Evolutionary conservation across 352 stramenopile genomes (phyloP), one percentile per base, ranked within the genome.

Genomic region (Phytopythium aichiense): DNA sequence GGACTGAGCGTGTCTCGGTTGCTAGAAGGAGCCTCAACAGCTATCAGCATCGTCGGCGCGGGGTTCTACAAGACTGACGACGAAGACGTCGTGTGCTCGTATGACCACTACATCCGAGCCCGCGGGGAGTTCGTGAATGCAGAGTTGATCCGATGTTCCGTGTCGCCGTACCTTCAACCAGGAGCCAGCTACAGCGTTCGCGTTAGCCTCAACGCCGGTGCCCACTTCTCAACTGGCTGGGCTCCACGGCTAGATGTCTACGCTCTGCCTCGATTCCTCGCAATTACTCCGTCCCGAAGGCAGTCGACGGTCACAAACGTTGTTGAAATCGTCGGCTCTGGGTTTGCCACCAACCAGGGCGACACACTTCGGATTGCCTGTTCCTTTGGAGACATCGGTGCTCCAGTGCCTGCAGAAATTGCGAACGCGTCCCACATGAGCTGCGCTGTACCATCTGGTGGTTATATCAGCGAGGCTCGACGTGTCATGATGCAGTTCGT

Each of bases 161-260:
- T 77, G 46, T 63, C 66, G n/a, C 20, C 40, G 13, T 42, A 56
- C 11, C 45, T 77, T 13, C 30, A 56, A 6, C 40, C 45, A 7
- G 31, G 23, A 12, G 45, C 46, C 13, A 60, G 63, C 22, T 79
- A 77, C 56, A 28, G 61, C 0, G 12, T 79, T 28, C 58, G 49
- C 0, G 22, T 82, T 25, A 82, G 71, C 43, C 42, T 82, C 1
- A 82, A 82, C 38, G 68, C 65, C 2, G 64, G 70, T 2, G 49
- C 37, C 1, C 69, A 82, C 48, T 63, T 67, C 13, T 79, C 72
- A 6, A 55, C 42, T 2, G 60, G 38, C 3, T 40, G 35, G 15
- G 25, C 35, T 11, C 53, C 58, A 1, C 42, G 63, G 0, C 64
- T 66, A 2, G 23, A 50, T 40, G 50, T 82, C 8, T 76, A 71